phyloP scores from a whole-genome alignment of 2,329 filamentous ascomycete species.

The Fusarium sterilihyphosum region DNA sequence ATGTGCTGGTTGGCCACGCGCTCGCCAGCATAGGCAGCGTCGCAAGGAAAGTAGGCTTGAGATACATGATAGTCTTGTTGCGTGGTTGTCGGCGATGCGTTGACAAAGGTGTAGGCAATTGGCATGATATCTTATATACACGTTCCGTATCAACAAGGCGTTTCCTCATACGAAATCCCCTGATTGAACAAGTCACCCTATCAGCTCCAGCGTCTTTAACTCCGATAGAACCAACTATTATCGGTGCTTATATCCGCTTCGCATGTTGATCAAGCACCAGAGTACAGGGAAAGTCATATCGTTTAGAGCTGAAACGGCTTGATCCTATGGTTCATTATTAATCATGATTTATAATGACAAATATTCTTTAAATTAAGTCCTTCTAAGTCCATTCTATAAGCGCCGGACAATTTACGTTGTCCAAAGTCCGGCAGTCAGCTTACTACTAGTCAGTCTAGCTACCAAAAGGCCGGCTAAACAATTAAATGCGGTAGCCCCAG shows the following conservation, averaged over 20 bases:
- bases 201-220: neutral
- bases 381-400: neutral
- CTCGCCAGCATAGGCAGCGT: neutral
- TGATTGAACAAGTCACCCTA: no score
- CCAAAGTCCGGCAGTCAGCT: constrained; percentile 26
- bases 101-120: no score
- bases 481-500: neutral
- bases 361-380: neutral
- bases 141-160: accelerated
- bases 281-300: no score
- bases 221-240: constrained; percentile 13
- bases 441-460: neutral
- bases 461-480: accelerated
- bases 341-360: neutral
- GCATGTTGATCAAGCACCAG: neutral
- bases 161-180: neutral
- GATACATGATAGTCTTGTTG: neutral
- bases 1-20: neutral
- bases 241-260: neutral
- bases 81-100: no score
- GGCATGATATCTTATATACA: neutral
- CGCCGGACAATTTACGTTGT: constrained; percentile 21
- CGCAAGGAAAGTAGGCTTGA: neutral
- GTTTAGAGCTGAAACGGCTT: neutral
- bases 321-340: neutral